These are phyloP conservation scores for Coemansia umbellata DNA, from an alignment of 192 early-diverging fungal species.

Conservation along the genomic window DNA sequence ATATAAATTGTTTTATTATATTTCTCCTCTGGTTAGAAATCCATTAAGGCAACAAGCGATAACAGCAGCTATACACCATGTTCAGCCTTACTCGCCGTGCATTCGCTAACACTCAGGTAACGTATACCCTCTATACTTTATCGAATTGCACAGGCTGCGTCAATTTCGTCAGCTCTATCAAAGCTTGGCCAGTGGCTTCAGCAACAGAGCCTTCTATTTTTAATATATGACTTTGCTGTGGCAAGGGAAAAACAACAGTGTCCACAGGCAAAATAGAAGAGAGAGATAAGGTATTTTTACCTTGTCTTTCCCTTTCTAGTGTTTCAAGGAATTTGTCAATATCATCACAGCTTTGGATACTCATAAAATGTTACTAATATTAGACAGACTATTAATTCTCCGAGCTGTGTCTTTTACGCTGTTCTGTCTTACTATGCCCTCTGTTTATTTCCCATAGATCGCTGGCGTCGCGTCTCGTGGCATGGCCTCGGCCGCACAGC, in stretches of 20 bases:
- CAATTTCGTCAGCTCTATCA: no score
- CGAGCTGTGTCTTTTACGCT: neutral
- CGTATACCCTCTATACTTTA: neutral
- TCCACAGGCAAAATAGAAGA: no score
- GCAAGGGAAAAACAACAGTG: no score
- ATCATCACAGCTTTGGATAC: no score
- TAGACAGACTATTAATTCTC: neutral
- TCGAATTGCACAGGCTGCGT: no score
- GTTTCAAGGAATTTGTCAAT: no score
- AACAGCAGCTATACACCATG: slow-evolving; percentile 11
- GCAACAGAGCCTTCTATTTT: no score
- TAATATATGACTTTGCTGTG: no score
- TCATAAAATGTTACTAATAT: neutral
- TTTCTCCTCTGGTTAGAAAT: neutral
- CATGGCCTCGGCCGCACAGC: slow-evolving; percentile 37
- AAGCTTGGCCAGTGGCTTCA: no score
- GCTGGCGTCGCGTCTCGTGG: slow-evolving; percentile 18
- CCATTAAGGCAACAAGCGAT: neutral
- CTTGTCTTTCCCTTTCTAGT: no score
- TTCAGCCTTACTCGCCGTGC: slow-evolving; percentile 39
- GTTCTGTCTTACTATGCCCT: neutral
- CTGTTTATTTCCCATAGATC: slow-evolving; percentile 6
- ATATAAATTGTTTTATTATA: no score
- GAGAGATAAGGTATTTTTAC: no score
- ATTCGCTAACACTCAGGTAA: slow-evolving; percentile 26